Conservation (phyloP, 371 early-diverging fungal genomes). For the Mucor indicus region DNA sequence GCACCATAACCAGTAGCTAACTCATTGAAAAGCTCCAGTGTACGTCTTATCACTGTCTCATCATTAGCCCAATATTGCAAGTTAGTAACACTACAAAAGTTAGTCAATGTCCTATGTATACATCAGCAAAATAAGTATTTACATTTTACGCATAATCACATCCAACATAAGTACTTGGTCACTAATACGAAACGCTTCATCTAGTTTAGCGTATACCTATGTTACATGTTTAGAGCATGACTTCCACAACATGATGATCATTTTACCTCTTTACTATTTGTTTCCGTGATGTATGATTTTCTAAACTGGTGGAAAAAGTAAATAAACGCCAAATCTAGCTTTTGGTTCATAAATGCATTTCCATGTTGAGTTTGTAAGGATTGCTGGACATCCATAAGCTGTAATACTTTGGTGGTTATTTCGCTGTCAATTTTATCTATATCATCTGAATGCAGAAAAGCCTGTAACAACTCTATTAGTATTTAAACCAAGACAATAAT, state of each 20-base stretch:
- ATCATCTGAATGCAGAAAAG: slow-evolving; percentile 62
- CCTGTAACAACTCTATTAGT: slow-evolving; percentile 17
- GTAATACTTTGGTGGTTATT: slow-evolving; percentile 56
- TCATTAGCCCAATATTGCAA: slow-evolving; percentile 37
- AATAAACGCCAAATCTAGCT: slow-evolving; percentile 73
- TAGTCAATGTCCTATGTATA: neutral
- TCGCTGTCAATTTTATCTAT: slow-evolving; percentile 67
- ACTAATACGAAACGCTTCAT: slow-evolving; percentile 52
- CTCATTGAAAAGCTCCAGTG: slow-evolving; percentile 71
- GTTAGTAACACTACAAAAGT: slow-evolving; percentile 17
- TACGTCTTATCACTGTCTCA: slow-evolving; percentile 19
- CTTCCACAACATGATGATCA: too few relatives aligned
- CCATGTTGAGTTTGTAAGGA: slow-evolving; percentile 43
- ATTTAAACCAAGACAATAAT: neutral
- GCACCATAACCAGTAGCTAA: slow-evolving; percentile 77
- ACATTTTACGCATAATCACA: slow-evolving; percentile 71
- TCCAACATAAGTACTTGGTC: slow-evolving; percentile 61
- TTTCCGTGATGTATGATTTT: slow-evolving; percentile 70
- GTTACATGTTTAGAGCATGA: too few relatives aligned
- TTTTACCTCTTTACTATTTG: slow-evolving; percentile 22
- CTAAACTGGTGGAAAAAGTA: slow-evolving; percentile 77
- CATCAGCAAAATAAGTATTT: slow-evolving; percentile 4
- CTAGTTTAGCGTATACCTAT: slow-evolving; percentile 53
- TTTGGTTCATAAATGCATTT: slow-evolving; percentile 43
- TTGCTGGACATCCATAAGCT: slow-evolving; percentile 55